These are phyloP conservation scores for Ilex paraguariensis DNA, from an alignment of 305 asterid genomes.

Conservation along the genomic window DNA sequence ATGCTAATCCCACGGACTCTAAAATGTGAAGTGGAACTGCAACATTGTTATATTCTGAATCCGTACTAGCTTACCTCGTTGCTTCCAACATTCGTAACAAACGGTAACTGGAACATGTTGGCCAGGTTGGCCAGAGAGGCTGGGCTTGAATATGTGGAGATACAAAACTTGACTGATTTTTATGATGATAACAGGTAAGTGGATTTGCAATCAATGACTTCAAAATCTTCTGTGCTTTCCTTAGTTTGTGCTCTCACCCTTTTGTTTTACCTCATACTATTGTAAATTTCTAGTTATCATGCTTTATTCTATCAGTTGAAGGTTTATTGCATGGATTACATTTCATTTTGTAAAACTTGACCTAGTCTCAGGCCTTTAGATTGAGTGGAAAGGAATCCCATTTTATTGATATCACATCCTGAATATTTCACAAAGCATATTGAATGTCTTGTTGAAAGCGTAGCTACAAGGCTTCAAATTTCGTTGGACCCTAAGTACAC, in stretches of 20 bases:
- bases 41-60: neutral
- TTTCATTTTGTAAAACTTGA: no score
- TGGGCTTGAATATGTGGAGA: slow-evolving; percentile 85
- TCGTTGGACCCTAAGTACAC: no score
- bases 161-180: slow-evolving; percentile 89
- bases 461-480: no score
- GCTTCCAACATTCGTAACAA: neutral
- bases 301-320: neutral
- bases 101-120: slow-evolving; percentile 6
- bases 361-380: no score
- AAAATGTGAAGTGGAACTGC: neutral
- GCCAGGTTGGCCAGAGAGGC: slow-evolving; percentile 97
- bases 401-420: no score
- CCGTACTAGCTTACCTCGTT: neutral
- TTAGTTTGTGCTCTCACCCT: neutral
- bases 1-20: neutral
- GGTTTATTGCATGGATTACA: neutral
- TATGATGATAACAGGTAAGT: slow-evolving; percentile 84
- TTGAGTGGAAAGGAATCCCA: no score
- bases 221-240: slow-evolving; percentile 4
- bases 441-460: no score
- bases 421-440: no score
- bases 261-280: neutral
- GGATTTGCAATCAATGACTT: slow-evolving; percentile 12
- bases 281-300: neutral